Conservation (phyloP, 2,329 filamentous ascomycete species). For the Fusarium sp. region DNA sequence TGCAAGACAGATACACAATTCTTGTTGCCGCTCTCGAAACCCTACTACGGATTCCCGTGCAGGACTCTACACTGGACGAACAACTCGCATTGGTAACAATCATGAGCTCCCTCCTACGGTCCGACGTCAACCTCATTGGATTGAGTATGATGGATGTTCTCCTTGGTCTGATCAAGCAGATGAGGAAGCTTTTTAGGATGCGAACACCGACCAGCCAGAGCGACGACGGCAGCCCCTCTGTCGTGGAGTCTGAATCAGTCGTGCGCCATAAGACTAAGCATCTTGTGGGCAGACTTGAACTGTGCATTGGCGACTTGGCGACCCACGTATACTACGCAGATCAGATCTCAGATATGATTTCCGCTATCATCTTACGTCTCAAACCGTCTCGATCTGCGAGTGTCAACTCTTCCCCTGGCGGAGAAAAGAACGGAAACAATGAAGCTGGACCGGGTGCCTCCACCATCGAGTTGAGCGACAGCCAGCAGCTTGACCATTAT, state of each 20-base stretch:
- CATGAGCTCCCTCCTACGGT: constrained; percentile 83
- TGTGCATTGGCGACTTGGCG: constrained; percentile 88
- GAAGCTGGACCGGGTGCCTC: constrained; percentile 49
- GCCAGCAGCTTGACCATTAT: constrained; percentile 60
- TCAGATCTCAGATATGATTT: constrained; percentile 94
- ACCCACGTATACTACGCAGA: constrained; percentile 98
- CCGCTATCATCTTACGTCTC: constrained; percentile 79
- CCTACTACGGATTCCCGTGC: constrained; percentile 72
- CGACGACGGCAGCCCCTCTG: constrained; percentile 47
- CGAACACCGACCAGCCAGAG: constrained; percentile 50
- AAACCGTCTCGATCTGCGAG: constrained; percentile 68
- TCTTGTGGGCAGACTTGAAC: constrained; percentile 76
- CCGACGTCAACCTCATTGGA: constrained; percentile 92
- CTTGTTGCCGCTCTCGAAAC: constrained; percentile 83
- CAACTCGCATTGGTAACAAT: constrained; percentile 81
- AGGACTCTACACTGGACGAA: constrained; percentile 75
- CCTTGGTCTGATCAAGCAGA: constrained; percentile 83
- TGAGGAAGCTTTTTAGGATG: constrained; percentile 79
- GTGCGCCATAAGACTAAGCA: constrained; percentile 63
- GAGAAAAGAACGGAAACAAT: constrained; percentile 56
- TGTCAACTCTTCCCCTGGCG: constrained; percentile 54
- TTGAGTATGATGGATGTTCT: constrained; percentile 96
- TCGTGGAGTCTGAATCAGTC: constrained; percentile 46
- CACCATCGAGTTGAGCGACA: constrained; percentile 53
- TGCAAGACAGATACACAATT: constrained; percentile 93